Evolutionary conservation across 202 grass and related monocot species (phyloP).

Genomic region (Miscanthus sacchariflorus): DNA sequence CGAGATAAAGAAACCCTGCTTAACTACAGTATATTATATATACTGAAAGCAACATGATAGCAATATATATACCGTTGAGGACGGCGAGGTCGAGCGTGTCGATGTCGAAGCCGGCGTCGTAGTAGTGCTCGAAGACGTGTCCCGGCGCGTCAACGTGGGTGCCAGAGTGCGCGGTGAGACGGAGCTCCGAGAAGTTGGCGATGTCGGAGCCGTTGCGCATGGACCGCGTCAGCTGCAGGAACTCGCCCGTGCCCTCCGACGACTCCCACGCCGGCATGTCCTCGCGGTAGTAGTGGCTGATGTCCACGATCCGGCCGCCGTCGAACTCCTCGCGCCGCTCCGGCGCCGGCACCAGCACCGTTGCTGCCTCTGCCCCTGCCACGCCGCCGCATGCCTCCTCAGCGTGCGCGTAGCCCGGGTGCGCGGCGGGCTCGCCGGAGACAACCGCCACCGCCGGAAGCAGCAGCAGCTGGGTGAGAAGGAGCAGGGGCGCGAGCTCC

Average conservation of each 20-base stretch:
- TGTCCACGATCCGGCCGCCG: constrained; percentile 66
- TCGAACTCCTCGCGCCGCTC: constrained; percentile 68
- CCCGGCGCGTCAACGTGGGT: constrained; percentile 92
- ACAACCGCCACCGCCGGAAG: background rate
- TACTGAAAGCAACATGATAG: background rate
- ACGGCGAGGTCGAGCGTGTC: constrained; percentile 86
- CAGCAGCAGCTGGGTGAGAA: constrained; percentile 29
- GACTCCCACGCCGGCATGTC: constrained; percentile 75
- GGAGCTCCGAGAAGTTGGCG: constrained; percentile 82
- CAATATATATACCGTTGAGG: constrained; percentile 57
- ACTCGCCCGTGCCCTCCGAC: constrained; percentile 56
- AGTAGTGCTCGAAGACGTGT: constrained; percentile 85
- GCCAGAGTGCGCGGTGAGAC: constrained; percentile 68
- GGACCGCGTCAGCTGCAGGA: constrained; percentile 70
- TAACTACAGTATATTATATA: background rate
- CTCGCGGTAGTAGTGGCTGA: constrained; percentile 77
- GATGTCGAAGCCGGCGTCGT: constrained; percentile 79
- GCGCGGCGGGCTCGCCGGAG: constrained; percentile 8
- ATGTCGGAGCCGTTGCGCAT: constrained; percentile 79
- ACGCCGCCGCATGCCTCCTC: constrained; percentile 25
- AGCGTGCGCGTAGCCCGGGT: constrained; percentile 43
- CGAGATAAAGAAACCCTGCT: background rate
- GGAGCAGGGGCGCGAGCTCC: constrained; percentile 16
- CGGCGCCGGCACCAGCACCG: background rate
- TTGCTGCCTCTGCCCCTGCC: background rate